Evolutionary conservation across 345 rosid species (phyloP), one percentile per base, ranked within the genome.

Genomic region (Garcia nutans): DNA sequence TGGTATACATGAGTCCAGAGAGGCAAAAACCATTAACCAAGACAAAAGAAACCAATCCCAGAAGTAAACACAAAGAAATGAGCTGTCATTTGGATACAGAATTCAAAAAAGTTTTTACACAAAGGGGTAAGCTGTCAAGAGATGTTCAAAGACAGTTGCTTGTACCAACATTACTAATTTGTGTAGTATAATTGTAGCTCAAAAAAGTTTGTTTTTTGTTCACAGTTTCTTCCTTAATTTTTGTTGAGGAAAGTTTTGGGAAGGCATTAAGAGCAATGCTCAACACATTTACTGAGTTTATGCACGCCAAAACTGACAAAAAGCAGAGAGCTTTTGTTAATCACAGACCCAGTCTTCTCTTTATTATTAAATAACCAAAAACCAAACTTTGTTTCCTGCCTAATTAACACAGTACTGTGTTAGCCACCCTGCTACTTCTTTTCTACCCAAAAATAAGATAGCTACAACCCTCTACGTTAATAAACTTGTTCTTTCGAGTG

Each of bases 251-350:
- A 75, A 84, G 81, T 19, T 76, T 59, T 73, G 65, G 24, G 59
- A 28, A 17, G 59, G 17, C 81, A 80, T 76, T 80, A 74, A 71
- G 72, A 47, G 73, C 42, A 24, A 11, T 75, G 74, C 76, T 70
- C 59, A 59, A 74, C 71, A 77, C 78, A 77, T 84, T 75, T 82
- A 78, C 85, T 74, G 76, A 74, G 79, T 73, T 73, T 23, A 76
- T 72, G 85, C 87, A 87, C 88, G 87, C 88, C 84, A 79, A 76
- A 62, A 50, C 88, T 83, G 88, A 85, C 86, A 87, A 80, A 57
- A 59, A 78, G 81, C 86, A 37, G 41, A 37, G 6, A 37, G 41
- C 41, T 37, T 80, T 76, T 78, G 81, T 68, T 84, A 47, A 8
- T 47, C 12, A 11, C 50, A 47, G 41, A 47, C 50, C 50, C 41